Conservation (phyloP, 1,139 yeast genomes). For the Waltiozyma sp. region DNA sequence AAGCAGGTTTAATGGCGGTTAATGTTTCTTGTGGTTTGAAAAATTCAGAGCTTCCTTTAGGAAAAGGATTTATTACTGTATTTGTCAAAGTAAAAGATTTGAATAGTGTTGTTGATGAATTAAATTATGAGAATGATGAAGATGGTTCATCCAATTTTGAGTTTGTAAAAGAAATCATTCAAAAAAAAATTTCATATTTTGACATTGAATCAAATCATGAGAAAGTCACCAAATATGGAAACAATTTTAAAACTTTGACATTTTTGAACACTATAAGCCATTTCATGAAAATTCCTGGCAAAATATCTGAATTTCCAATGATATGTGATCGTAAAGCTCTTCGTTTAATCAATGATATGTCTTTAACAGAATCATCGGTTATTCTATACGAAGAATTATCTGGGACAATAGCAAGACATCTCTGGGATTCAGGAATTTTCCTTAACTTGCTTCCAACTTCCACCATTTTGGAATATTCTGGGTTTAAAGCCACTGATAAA, state of each 20-base stretch:
- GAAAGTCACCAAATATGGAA: background rate
- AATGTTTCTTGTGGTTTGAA: conserved; percentile 3
- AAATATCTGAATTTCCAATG: conserved; percentile 4
- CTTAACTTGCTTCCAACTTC: conserved; percentile 4
- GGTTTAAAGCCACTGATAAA: background rate
- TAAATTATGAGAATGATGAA: conserved; percentile 6
- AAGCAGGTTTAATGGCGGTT: conserved; percentile 13
- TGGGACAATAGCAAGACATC: conserved; percentile 20
- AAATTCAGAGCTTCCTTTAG: background rate
- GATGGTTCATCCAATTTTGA: conserved; percentile 4
- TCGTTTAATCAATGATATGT: conserved; percentile 4
- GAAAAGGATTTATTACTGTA: background rate
- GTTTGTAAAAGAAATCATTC: conserved; percentile 7
- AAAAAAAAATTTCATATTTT: conserved; percentile 3
- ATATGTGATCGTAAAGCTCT: conserved; percentile 12
- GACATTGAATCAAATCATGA: conserved; percentile 1
- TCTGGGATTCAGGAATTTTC: conserved; percentile 21
- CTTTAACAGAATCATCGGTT: background rate
- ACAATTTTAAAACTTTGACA: background rate
- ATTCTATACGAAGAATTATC: conserved; percentile 17
- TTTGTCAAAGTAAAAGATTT: background rate
- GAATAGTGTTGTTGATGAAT: conserved; percentile 4
- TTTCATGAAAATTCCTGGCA: conserved; percentile 9
- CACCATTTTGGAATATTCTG: conserved; percentile 5
- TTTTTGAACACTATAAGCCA: conserved; percentile 12